phyloP scores from a whole-genome alignment of 2,329 filamentous ascomycete species.

The Cytospora piceae region DNA sequence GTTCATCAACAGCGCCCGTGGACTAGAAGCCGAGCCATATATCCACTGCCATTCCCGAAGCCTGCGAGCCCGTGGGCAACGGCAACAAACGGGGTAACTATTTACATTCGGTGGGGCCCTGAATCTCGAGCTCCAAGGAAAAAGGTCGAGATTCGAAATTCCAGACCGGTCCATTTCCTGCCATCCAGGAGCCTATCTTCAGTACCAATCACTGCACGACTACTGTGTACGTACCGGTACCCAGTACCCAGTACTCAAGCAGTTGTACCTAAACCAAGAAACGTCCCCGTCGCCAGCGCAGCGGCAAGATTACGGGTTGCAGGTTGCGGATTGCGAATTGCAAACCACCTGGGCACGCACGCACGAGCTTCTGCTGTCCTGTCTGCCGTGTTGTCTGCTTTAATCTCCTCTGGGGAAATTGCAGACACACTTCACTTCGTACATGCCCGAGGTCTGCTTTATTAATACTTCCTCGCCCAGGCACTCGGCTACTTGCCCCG shows the following conservation, averaged over 20 bases:
- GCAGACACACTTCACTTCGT: not conserved
- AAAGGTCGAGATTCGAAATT: conserved; percentile 2
- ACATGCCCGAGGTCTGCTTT: not conserved
- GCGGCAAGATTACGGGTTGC: conserved; percentile 20
- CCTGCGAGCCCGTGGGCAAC: not conserved
- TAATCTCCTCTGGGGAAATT: conserved; percentile 21
- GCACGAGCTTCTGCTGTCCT: not conserved
- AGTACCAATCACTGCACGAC: not conserved
- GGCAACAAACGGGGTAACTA: not conserved
- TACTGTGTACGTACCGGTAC: not conserved
- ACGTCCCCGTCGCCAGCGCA: not conserved
- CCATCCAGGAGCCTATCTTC: not conserved
- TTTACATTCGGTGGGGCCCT: not conserved
- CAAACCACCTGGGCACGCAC: not conserved
- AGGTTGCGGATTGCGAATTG: not conserved
- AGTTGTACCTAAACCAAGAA: not conserved
- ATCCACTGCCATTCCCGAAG: too few species aligned
- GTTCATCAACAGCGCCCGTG: not conserved
- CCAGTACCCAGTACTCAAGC: not conserved
- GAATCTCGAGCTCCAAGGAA: not conserved
- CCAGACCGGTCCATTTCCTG: conserved; percentile 1
- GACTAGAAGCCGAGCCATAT: not conserved
- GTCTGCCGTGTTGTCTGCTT: not conserved
- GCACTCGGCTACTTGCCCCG: not conserved
- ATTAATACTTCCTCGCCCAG: not conserved